Evolutionary conservation across 139 green algal genomes (phyloP), one percentile per base, ranked within the genome.

Genomic region (Volvox africanus): DNA sequence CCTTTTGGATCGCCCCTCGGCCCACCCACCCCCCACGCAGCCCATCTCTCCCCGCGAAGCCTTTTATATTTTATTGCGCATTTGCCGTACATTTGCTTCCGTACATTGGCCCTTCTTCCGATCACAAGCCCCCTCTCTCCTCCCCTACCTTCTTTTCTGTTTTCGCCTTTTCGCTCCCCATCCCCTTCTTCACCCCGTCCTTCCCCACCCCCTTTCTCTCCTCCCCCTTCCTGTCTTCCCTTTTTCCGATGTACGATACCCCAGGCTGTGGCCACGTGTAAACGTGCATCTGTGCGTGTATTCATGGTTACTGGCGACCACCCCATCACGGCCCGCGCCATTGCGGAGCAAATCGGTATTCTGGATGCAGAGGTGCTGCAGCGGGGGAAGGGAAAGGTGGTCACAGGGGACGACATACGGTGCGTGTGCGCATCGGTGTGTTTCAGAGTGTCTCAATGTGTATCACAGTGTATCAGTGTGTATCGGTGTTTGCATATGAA

Each of bases 301-400:
- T 94, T 95, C 89, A 98, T 98, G 96, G 95, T 98, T 28, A 98
- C 96, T 1, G 96, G 96, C 37, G 96, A 98, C 88, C 96, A 98
- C 91, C 94, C 96, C 19, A 93, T 97, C 87, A 98, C 96, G 3
- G 96, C 96, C 33, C 32, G 94, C 67, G 96, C 96, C 68, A 98
- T 98, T 81, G 96, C 93, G 13, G 75, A 91, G 87, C 92, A 94
- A 87, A 90, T 93, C 50, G 86, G 88, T 91, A 96, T 98, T 50
- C 80, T 92, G 80, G 95, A 97, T 89, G 61, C 95, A 82, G 96
- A 95, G 32, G 94, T 91, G 89, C 92, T 92, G 69, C 86, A 93
- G 33, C 13, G 55, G 24, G 96, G 95, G 67, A 94, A 89, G 67
- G 96, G 93, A 20, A 90, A 80, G 5, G 96, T 98, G 36, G 86